Evolutionary conservation across 768 basidiomycete genomes (phyloP), one percentile per base, ranked within the genome.

Genomic region (Lactarius pseudohatsudake): DNA sequence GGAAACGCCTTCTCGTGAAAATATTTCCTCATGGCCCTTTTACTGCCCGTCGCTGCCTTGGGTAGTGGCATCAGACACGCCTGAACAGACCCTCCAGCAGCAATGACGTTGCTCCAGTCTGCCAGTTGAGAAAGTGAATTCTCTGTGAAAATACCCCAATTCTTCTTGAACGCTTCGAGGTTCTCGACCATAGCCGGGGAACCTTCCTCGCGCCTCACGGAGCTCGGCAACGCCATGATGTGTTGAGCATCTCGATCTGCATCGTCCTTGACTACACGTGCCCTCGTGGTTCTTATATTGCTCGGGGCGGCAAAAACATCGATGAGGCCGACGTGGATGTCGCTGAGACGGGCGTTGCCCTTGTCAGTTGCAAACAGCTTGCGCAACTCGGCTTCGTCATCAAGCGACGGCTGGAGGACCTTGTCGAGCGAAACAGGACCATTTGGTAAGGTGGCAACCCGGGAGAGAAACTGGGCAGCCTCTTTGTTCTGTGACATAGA

Each of bases 101-200:
- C 86, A 20, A 87, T 77, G 65, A 88, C 84, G 69, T 87, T 86
- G 75, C 79, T 85, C 86, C 86, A 88, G 70, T 86, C 82, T 43
- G 78, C 30, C 20, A 87, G 76, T 71, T 87, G 85, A 11, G 83
- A 84, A 13, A 88, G 76, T 4, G 85, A 84, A 3, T 83, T 84
- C 71, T 89, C 86, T 11, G 82, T 83, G 74, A 89, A 89, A 47
- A 87, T 77, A 13, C 80, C 64, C 86, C 86, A 89, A 71, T 86
- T 86, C 76, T 81, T 82, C 76, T 82, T 82, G 78, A 87, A 89
- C 57, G 84, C 82, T 22, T 86, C 86, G 15, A 86, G 72, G 68
- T 76, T 76, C 1, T 76, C 69, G 11, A 83, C 83, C 76, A 84
- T 85, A 58, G 79, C 76, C 2, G 82, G 81, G 2, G 76, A 72